Base-by-base conservation (phyloP, 441 rosid genomes). In the Gossypium lobatum region DNA sequence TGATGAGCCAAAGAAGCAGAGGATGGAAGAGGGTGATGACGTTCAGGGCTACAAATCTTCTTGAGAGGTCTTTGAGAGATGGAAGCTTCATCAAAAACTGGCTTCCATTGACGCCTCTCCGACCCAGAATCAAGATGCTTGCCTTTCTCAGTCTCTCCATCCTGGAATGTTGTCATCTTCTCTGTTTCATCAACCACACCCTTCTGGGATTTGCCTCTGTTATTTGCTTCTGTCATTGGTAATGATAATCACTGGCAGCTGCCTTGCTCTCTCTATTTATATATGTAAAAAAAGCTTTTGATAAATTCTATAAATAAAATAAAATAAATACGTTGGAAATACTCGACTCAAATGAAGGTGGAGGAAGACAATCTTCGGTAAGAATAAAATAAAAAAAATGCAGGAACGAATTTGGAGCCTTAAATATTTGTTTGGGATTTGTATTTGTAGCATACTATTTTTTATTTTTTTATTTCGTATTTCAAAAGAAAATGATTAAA, bases 11-110 rank as follows among this genome's bases (percentile, higher is more conserved):
- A 74, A 74, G 60, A 62, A 20, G 78, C 26, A 31, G 76, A 75
- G 39, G 78, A 70, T 7, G 81, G 86, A 54, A 42, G 10, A 42
- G 39, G 78, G 67, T 60, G 79, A 46, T 84, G 85, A 28, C 86
- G 83, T 60, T 88, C 91, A 18, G 92, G 88, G 80, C 91, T 89
- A 23, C 87, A 82, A 52, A 79, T 79, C 80, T 91, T 93, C 74
- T 84, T 91, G 52, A 80, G 84, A 82, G 96, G 89, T 66, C 90
- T 85, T 14, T 75, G 70, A 0, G 88, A 74, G 79, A 80, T 54
- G 79, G 91, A 89, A 83, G 89, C 84, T 80, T 83, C 91, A 73
- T 80, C 84, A 37, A 84, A 81, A 82, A 83, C 81, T 1, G 89
- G 83, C 76, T 78, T 87, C 90, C 92, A 80, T 75, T 81, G 85